Evolutionary conservation across 1,284 basidiomycete genomes (phyloP), one percentile per base, ranked within the genome.

Genomic region (Sutorius eximius): DNA sequence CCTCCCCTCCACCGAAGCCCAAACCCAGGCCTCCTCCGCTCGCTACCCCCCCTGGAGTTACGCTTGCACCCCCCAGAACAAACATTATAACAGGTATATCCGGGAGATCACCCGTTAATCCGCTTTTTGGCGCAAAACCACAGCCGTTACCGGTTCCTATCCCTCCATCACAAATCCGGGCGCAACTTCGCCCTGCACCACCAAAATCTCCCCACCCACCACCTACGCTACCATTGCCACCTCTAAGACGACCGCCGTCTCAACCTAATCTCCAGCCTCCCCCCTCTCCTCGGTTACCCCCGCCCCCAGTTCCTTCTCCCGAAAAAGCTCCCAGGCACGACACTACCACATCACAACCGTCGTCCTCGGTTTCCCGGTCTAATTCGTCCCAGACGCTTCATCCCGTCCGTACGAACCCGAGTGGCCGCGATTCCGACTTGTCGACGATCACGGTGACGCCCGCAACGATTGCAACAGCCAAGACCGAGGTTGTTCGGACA

Each of bases 391-490:
- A 59, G 36, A 49, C 55, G 13, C 59, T 67, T 22, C 53, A 53
- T 27, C 56, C 62, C 40, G 16, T 22, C 22, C 64, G 56, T 32
- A 37, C 45, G 5, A 59, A 42, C 13, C 24, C 58, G 1, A 49
- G 62, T 12, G 77, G 79, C 52, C 70, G 81, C 27, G 77, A 82
- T 61, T 83, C 81, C 52, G 77, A 73, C 56, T 68, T 78, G n/a
- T 80, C 80, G 18, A 81, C 69, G 30, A 71, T 77, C 29, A 80
- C 79, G 33, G 76, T 82, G 20, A 72, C 78, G 9, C 74, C 74
- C 43, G 78, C 75, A 11, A 80, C 78, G 9, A 74, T 83, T 51
- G 66, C 74, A 12, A 66, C 70, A 13, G 67, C 69, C 4, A 72
- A 62, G 47, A 62, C 65, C 9, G 75, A 73, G 29, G 68, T 69